Evolutionary conservation across 2,329 filamentous ascomycete species (phyloP), one percentile per base, ranked within the genome.

Genomic region (Colletotrichum gigasporum): DNA sequence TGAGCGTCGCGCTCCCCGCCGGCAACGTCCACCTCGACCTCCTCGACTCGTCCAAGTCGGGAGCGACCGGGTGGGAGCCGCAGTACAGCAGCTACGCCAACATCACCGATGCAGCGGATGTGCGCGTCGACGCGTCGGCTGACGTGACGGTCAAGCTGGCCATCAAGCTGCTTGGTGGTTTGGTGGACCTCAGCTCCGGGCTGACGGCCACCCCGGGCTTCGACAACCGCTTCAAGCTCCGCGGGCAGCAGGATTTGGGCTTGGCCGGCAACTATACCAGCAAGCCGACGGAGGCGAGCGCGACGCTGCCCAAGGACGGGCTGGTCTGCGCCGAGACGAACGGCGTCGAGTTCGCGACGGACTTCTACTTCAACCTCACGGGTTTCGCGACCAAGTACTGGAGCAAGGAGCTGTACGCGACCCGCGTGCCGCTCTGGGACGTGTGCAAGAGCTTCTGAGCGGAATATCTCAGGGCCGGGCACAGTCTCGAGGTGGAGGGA

Each of bases 21-120:
- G 78, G 75, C 44, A 78, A 74, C 45, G 72, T 78, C 12, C 78
- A 80, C 69, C 63, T 81, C 18, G 78, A 81, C 65, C 72, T 79
- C 22, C 64, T 79, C 26, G 62, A 77, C 52, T 62, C 66, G 6
- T 61, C 62, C 37, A 69, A 71, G 47, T 74, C 74, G 7, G 56
- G 55, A 2, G 73, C 72, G 6, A 71, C 72, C 2, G 77, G 77
- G 9, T 80, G 77, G 77, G 70, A 68, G 10, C 78, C 78, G 22
- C 65, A 70, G n/a, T 78, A 79, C 68, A 72, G 69, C 42, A 73
- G 74, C 30, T 67, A 71, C 35, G 73, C 71, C 63, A 75, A 78
- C 64, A 72, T 77, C 55, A 72, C 72, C 22, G 71, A 76, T 51
- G 68, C 72, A 16, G 73, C 72, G 8, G 71, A 69, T 9, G 76